A percentile compares a stretch with the other conserved stretches of the same genome.
These are phyloP conservation scores for Cyclotella choctawhatcheeana DNA, from an alignment of 108 stramenopile genomes.

Conservation along the genomic window DNA sequence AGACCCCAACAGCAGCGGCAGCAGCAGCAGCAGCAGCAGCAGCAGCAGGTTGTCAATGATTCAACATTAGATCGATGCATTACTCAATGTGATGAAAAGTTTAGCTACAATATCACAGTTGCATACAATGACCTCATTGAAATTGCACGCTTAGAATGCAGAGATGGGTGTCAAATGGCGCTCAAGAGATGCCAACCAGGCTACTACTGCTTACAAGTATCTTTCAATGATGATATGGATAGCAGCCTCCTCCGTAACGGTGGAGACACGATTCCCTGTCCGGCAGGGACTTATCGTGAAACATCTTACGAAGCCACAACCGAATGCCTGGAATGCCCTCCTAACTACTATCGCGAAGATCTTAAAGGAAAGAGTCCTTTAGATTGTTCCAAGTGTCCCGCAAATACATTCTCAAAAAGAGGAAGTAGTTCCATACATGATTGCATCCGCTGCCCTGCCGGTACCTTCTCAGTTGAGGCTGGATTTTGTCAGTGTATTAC, in stretches of 20 bases:
- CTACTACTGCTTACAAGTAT: slow-evolving; percentile 59
- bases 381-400: slow-evolving; percentile 55
- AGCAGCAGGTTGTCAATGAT: too few relatives aligned
- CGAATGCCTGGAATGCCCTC: slow-evolving; percentile 55
- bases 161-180: slow-evolving; percentile 76
- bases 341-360: slow-evolving; percentile 55
- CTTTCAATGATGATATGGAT: slow-evolving; percentile 5
- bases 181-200: slow-evolving; percentile 67
- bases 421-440: slow-evolving; percentile 39
- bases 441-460: slow-evolving; percentile 56
- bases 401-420: slow-evolving; percentile 36
- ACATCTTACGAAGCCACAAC: slow-evolving; percentile 53
- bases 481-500: slow-evolving; percentile 50
- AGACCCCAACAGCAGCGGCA: neutral
- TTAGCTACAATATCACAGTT: slow-evolving; percentile 59
- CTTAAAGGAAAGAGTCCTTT: slow-evolving; percentile 48
- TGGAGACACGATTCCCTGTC: slow-evolving; percentile 67
- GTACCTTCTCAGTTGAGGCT: slow-evolving; percentile 42
- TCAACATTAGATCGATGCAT: slow-evolving; percentile 28
- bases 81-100: slow-evolving; percentile 54
- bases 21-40: too few relatives aligned
- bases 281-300: slow-evolving; percentile 67
- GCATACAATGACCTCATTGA: slow-evolving; percentile 64
- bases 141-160: slow-evolving; percentile 65
- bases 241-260: slow-evolving; percentile 18